These are phyloP conservation scores for Claviceps paspali DNA, from an alignment of 2,329 filamentous ascomycete genomes.

Conservation along the genomic window DNA sequence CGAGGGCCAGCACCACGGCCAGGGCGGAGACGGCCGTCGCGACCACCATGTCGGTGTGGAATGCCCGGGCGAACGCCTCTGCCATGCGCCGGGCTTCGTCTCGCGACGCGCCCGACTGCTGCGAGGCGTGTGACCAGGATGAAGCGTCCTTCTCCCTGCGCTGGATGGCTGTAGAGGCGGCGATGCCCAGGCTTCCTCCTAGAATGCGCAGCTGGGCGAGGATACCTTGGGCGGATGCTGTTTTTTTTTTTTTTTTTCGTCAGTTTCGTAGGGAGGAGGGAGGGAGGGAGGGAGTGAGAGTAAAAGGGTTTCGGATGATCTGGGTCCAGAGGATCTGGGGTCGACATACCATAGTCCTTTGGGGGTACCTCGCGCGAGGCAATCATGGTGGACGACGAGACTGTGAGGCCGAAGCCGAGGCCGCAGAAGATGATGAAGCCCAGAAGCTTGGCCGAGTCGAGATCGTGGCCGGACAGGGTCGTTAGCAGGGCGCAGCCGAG, in stretches of 20 bases:
- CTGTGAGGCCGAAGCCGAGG: conserved; percentile 34
- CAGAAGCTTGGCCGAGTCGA: conserved; percentile 28
- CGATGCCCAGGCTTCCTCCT: conserved; percentile 39
- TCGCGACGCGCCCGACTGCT: too few relatives aligned
- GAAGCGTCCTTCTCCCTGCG: conserved; percentile 15
- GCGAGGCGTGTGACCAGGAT: too few relatives aligned
- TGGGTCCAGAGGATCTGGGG: too few relatives aligned
- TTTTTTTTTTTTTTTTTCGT: neutral
- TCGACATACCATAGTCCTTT: conserved; percentile 27
- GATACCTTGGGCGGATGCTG: conserved; percentile 37
- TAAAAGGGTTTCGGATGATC: too few relatives aligned
- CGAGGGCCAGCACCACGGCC: conserved; percentile 24
- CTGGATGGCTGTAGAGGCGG: conserved; percentile 33
- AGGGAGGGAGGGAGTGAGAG: too few relatives aligned
- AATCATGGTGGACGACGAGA: conserved; percentile 31
- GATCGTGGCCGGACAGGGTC: conserved; percentile 15
- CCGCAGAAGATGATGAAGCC: conserved; percentile 37
- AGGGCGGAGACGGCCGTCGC: conserved; percentile 25
- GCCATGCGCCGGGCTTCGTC: conserved; percentile 10
- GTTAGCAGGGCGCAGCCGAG: conserved; percentile 32
- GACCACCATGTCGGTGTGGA: conserved; percentile 31
- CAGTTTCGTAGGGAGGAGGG: too few relatives aligned
- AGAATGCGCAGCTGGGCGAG: conserved; percentile 35
- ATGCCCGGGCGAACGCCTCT: conserved; percentile 28
- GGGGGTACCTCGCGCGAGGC: conserved; percentile 25